Conservation (phyloP, 2,329 filamentous ascomycete species). For the Colletotrichum euphorbiae region DNA sequence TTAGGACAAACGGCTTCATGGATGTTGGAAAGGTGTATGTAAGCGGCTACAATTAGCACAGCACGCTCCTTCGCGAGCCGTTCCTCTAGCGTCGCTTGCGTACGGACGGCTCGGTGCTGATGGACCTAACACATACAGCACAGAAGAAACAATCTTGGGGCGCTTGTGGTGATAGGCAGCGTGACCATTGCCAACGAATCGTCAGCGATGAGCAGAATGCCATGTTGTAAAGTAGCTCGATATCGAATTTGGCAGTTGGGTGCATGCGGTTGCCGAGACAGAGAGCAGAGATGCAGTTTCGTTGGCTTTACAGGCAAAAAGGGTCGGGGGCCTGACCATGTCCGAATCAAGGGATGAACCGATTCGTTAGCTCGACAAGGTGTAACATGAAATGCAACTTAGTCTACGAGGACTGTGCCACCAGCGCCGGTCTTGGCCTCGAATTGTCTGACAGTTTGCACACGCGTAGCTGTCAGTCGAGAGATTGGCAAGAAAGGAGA, state of each 20-base stretch:
- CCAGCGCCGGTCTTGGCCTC: not conserved
- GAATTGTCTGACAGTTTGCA: constrained; percentile 5
- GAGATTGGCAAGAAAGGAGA: not conserved
- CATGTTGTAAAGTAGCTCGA: constrained; percentile 6
- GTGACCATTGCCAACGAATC: constrained; percentile 23
- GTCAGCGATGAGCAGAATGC: constrained; percentile 5
- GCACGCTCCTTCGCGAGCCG: not conserved
- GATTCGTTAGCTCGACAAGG: constrained; percentile 6
- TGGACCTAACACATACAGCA: constrained; percentile 2
- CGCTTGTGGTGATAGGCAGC: constrained; percentile 5
- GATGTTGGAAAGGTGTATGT: not conserved
- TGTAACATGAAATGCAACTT: constrained; percentile 16
- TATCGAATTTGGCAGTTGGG: constrained; percentile 1
- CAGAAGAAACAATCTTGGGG: constrained; percentile 10
- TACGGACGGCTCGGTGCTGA: constrained; percentile 15
- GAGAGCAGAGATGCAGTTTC: constrained; percentile 13
- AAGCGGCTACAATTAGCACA: too few relatives aligned
- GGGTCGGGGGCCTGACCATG: constrained; percentile 2
- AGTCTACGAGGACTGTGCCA: constrained; percentile 14
- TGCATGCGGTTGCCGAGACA: constrained; percentile 7
- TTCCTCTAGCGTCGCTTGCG: not conserved
- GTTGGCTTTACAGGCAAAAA: not conserved
- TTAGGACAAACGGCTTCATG: not conserved
- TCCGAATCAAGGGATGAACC: constrained; percentile 32
- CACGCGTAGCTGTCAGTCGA: not conserved